Base-by-base conservation (phyloP, 2,329 filamentous ascomycete species). In the Aphanoascus verrucosus region DNA sequence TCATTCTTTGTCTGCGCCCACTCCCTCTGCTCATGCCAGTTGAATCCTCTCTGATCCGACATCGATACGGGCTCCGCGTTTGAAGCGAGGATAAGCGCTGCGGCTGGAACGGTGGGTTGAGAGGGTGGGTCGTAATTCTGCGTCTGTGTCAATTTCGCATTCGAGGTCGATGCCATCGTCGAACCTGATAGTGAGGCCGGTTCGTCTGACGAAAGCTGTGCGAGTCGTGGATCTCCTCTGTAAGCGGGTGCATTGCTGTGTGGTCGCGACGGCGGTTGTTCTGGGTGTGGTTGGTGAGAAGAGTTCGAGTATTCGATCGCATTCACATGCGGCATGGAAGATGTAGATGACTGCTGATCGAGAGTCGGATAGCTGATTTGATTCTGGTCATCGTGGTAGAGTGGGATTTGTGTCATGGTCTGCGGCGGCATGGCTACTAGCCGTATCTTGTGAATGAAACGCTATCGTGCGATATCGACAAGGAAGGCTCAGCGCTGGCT, bases 31-130 rank as follows among this genome's bases (percentile, higher is more conserved):
- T 52, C 54, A 37, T 43, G 20, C 49, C 54, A 55, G 47, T 31
- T 40, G 17, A 49, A 17, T 19, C 17, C 17, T 35, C 38, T 23
- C 7, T 28, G 32, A 40, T 52, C 53, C 31, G 50, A 52, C 40
- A 56, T 46, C 2, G 55, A 54, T 7, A 40, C 52, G n/a, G 51
- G 23, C 17, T 54, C 32, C 38, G 43, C 6, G n/a, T 17, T 42
- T 5, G 49, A 34, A 23, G 42, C 34, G 20, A 56, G 51, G n/a
- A 56, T 54, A 28, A 51, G 48, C 6, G 55, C 55, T 8, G 55
- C 46, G 19, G 51, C 44, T 14, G 55, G 55, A 3, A 51, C 5
- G 15, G 40, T 42, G 15, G 47, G 45, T 2, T 54, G 35, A 1
- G 37, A 28, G 23, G 23, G 11, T 12, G 37, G 52, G 3, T 38